Evolutionary conservation across 495 filamentous ascomycete species (phyloP), one percentile per base, ranked within the genome.

Genomic region (Tuber aestivum): DNA sequence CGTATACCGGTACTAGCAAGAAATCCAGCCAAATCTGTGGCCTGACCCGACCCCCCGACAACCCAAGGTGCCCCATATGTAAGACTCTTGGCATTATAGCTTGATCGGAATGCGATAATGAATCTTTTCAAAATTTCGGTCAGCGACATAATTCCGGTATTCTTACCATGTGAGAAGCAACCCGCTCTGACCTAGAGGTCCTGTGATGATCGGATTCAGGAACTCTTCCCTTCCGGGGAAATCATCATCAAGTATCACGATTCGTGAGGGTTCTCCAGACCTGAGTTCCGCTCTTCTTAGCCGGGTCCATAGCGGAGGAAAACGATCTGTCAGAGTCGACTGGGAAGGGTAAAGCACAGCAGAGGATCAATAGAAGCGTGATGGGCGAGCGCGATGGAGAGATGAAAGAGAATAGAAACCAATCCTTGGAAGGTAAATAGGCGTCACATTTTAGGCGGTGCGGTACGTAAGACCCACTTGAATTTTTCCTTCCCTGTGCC

Each of bases 301-400:
- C 48, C 72, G 75, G 37, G 37, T 73, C 56, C 56, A 61, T 61
- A 12, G 45, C 23, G 18, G 42, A 41, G 42, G 50, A 61, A 38
- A 50, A 65, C 35, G 20, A 73, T 41, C 41, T 45, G 41, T 78
- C 27, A 56, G 23, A 32, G 44, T 78, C 75, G 38, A 21, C 48
- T 27, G 10, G 23, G 48, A 56, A 27, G 21, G 23, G 48, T 56
- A 27, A 56, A 16, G 12, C 16, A 5, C 56, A 61, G 56, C 10
- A 61, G 56, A 32, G 14, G n/a, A 32, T 61, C n/a, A 16, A 16
- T 32, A 16, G 32, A 21, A 21, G 48, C 21, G 48, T 7, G 10
- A 8, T 21, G 48, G 7, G 10, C 12, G 48, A 56, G 1, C 23
- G 23, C 48, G 48, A n/a, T n/a, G 23, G 48, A 56, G 23, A n/a